These are phyloP conservation scores for Viridothelium virens DNA, from an alignment of 495 filamentous ascomycete species.

Conservation along the genomic window DNA sequence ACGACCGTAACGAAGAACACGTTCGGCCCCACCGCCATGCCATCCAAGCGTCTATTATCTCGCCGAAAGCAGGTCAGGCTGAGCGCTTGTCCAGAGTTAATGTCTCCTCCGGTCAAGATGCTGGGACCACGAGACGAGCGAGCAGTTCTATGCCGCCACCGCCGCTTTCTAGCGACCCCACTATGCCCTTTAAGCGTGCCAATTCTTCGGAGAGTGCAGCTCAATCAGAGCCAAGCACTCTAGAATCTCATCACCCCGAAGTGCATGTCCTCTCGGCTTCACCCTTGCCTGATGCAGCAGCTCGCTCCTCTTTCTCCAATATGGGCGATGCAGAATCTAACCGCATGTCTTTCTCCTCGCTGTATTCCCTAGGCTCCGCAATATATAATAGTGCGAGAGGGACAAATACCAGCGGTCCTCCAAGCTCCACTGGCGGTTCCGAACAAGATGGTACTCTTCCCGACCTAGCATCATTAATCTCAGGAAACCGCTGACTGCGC, in stretches of 20 bases:
- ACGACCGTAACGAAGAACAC: no score
- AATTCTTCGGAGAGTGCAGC: background rate
- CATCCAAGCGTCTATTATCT: no score
- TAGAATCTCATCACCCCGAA: conserved; percentile 17
- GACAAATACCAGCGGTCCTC: conserved; percentile 29
- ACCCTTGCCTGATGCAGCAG: conserved; percentile 41
- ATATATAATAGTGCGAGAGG: conserved; percentile 32
- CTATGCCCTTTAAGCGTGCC: conserved; percentile 4
- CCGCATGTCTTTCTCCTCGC: conserved; percentile 57
- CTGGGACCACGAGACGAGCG: conserved; percentile 42
- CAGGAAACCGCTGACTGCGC: conserved; percentile 4
- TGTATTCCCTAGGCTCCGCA: conserved; percentile 55
- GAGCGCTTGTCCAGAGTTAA: conserved; percentile 29
- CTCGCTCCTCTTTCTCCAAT: conserved; percentile 33
- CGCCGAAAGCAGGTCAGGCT: background rate
- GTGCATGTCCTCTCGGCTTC: conserved; percentile 19
- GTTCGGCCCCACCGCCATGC: no score
- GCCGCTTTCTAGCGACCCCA: conserved; percentile 13
- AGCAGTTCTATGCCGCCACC: conserved; percentile 57
- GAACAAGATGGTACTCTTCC: conserved; percentile 27
- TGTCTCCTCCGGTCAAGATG: conserved; percentile 40
- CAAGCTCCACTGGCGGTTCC: conserved; percentile 39
- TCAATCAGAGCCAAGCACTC: conserved; percentile 7
- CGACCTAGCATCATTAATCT: background rate
- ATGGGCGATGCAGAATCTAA: conserved; percentile 37